These are phyloP conservation scores for Oehlia diaphana DNA, from an alignment of 192 early-diverging fungal species.

Conservation along the genomic window DNA sequence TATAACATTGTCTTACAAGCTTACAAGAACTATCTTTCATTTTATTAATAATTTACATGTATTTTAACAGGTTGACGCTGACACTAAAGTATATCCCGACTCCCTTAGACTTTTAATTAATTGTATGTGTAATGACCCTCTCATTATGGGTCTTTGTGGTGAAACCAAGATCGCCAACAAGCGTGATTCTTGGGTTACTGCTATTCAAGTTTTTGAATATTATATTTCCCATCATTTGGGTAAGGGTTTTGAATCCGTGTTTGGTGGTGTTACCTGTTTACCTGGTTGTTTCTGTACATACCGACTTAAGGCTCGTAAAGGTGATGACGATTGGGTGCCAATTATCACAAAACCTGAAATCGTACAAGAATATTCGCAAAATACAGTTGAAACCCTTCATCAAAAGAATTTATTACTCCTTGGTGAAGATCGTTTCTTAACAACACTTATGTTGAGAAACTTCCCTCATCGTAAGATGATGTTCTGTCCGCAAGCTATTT, in stretches of 20 bases:
- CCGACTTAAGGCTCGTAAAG: slow-evolving; percentile 86
- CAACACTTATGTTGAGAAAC: slow-evolving; percentile 85
- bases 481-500: slow-evolving; percentile 82
- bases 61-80: slow-evolving; percentile 75
- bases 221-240: slow-evolving; percentile 96
- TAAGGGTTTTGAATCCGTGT: slow-evolving; percentile 93
- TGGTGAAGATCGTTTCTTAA: slow-evolving; percentile 91
- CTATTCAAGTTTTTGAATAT: slow-evolving; percentile 99
- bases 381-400: slow-evolving; percentile 79
- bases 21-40: neutral
- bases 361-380: slow-evolving; percentile 81
- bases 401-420: slow-evolving; percentile 86
- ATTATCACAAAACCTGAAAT: slow-evolving; percentile 89
- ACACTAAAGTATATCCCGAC: slow-evolving; percentile 78
- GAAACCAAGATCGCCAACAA: slow-evolving; percentile 99
- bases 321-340: slow-evolving; percentile 74
- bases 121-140: slow-evolving; percentile 87
- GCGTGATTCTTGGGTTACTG: slow-evolving; percentile 84
- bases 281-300: slow-evolving; percentile 99
- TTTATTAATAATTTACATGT: neutral
- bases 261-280: slow-evolving; percentile 97
- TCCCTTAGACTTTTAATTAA: slow-evolving; percentile 81
- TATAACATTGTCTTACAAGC: slow-evolving; percentile 11
- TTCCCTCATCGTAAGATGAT: slow-evolving; percentile 88
- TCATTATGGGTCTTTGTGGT: slow-evolving; percentile 96